phyloP scores from a whole-genome alignment of 106 monocot genomes.

The Phalaenopsis aphrodite region DNA sequence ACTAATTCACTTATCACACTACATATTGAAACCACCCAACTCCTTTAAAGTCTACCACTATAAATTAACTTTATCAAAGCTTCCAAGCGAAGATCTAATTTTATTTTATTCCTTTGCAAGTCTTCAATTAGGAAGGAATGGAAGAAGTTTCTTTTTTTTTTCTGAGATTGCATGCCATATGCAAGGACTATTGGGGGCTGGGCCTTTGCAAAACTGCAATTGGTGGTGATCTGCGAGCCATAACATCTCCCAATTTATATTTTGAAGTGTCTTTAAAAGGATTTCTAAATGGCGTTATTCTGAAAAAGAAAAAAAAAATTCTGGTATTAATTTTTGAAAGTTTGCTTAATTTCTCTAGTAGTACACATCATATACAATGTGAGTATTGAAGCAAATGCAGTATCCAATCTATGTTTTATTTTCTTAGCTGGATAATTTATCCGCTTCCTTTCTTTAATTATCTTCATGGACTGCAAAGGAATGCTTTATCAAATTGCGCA shows the following conservation, averaged over 20 bases:
- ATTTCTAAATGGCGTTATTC: not conserved
- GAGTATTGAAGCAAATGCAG: not conserved
- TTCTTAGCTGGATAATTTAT: not conserved
- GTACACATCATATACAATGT: not conserved
- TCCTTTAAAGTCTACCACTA: too few species aligned
- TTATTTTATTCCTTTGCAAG: too few species aligned
- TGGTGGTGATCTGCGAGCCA: not conserved
- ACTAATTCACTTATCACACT: too few species aligned
- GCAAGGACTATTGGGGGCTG: not conserved
- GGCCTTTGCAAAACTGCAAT: not conserved
- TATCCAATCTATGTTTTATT: not conserved
- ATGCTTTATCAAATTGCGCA: constrained; percentile 1
- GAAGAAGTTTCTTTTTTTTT: too few species aligned
- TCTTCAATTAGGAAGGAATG: too few species aligned
- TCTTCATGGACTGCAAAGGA: not conserved
- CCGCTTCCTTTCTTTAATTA: not conserved
- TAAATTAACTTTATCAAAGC: too few species aligned
- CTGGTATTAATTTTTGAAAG: not conserved
- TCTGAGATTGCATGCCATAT: too few species aligned
- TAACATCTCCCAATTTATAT: not conserved
- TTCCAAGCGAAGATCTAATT: too few species aligned
- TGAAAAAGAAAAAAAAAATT: not conserved
- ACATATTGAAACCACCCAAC: too few species aligned
- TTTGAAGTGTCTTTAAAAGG: not conserved
- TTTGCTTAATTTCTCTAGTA: not conserved